These are phyloP conservation scores for Rhizoctonia solani DNA, from an alignment of 1,284 basidiomycete genomes.

Conservation along the genomic window DNA sequence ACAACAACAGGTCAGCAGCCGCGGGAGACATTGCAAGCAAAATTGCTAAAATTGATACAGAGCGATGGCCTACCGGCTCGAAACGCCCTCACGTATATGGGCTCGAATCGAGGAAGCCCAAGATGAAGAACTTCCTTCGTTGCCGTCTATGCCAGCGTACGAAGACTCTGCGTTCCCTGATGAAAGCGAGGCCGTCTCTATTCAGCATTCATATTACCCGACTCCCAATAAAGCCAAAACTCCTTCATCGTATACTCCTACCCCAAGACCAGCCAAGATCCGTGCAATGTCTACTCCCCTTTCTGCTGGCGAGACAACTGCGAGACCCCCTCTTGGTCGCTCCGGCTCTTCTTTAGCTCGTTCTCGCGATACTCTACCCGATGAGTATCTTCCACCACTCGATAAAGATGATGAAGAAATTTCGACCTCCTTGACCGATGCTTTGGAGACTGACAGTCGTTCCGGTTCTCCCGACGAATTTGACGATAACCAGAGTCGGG, in stretches of 20 bases:
- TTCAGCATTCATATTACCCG: conserved; percentile 31
- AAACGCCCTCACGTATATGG: conserved; percentile 33
- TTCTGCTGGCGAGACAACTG: conserved; percentile 21
- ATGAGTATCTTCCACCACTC: conserved; percentile 24
- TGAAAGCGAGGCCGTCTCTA: conserved; percentile 13
- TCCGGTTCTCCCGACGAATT: conserved; percentile 12
- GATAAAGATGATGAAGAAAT: conserved; percentile 19
- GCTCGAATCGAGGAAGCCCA: conserved; percentile 30
- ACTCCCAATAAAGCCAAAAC: conserved; percentile 24
- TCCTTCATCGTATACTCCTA: conserved; percentile 24
- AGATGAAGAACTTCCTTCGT: conserved; percentile 27
- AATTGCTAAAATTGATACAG: neutral
- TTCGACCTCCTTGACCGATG: conserved; percentile 24
- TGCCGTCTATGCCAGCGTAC: conserved; percentile 28
- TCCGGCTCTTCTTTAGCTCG: conserved; percentile 4
- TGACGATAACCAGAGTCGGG: neutral
- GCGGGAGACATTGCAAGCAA: neutral
- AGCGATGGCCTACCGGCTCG: conserved; percentile 29
- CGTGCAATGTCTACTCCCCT: conserved; percentile 21
- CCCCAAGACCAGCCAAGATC: conserved; percentile 24
- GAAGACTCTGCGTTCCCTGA: conserved; percentile 33
- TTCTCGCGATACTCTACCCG: conserved; percentile 12
- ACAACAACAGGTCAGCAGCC: conserved; percentile 27
- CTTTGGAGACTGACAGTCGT: conserved; percentile 22
- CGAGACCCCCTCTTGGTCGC: conserved; percentile 13